Percentiles rank a stretch among this genome's conserved stretches.
Conservation (phyloP, 1,284 basidiomycete genomes). For the Moesziomyces sp. region DNA sequence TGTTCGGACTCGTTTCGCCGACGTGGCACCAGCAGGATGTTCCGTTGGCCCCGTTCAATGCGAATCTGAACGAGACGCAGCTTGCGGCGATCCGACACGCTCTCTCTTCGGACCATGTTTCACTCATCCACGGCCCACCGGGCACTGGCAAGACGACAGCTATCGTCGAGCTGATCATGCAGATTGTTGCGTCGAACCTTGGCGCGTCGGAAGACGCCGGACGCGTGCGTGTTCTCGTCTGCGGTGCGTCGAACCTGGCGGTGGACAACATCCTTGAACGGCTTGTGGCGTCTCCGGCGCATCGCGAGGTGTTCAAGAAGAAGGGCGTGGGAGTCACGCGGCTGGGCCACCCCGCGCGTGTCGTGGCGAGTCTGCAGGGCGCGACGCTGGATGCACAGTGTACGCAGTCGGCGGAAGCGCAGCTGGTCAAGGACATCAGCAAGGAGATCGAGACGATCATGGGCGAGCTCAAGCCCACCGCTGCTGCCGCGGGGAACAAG, state of each 20-base stretch:
- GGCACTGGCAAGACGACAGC: slow-evolving; percentile 70
- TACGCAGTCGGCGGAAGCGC: slow-evolving; percentile 65
- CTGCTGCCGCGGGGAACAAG: slow-evolving; percentile 58
- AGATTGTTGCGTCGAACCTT: slow-evolving; percentile 53
- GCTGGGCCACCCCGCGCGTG: slow-evolving; percentile 80
- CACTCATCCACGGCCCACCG: slow-evolving; percentile 96
- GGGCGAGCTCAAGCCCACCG: slow-evolving; percentile 37
- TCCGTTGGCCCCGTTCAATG: slow-evolving; percentile 76
- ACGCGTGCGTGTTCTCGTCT: slow-evolving; percentile 77
- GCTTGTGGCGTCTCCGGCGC: slow-evolving; percentile 37
- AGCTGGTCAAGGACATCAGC: slow-evolving; percentile 57
- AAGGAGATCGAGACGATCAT: slow-evolving; percentile 46
- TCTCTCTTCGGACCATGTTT: slow-evolving; percentile 78
- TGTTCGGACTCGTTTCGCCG: slow-evolving; percentile 44
- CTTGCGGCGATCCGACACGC: slow-evolving; percentile 81
- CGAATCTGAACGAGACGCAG: slow-evolving; percentile 83
- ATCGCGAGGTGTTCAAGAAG: slow-evolving; percentile 46
- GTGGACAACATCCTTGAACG: slow-evolving; percentile 72
- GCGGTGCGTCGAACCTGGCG: slow-evolving; percentile 89
- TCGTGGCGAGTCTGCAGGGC: slow-evolving; percentile 80
- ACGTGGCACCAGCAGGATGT: slow-evolving; percentile 36
- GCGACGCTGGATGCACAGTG: slow-evolving; percentile 90
- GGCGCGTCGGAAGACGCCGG: slow-evolving; percentile 20
- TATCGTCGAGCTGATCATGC: slow-evolving; percentile 70
- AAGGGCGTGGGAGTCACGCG: slow-evolving; percentile 51